Base-by-base conservation (phyloP, 306 rosid genomes). In the Crotalaria pallida region DNA sequence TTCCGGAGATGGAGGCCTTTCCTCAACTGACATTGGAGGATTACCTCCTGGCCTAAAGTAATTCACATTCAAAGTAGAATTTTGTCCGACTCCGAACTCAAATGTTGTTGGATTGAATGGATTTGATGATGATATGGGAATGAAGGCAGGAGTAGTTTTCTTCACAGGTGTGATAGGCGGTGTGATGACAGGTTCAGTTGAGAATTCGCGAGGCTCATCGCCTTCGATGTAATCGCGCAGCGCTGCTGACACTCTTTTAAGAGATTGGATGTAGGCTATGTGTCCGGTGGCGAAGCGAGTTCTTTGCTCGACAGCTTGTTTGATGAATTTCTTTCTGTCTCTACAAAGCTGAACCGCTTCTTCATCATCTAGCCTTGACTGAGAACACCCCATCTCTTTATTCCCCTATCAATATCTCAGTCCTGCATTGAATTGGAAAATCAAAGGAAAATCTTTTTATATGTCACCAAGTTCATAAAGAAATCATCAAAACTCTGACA, bases 321-420 rank as follows among this genome's bases (percentile, higher is more conserved):
- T 85, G 66, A 91, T 85, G 90, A 87, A 91, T 38, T 16, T 73
- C 82, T 82, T 91, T 53, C 97, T 69, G 44, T 91, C 93, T 80
- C 82, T 91, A 68, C 96, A 91, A 66, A 91, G 92, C 74, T 85
- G 85, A 76, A 91, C 88, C 15, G 87, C 86, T 77, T 88, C 97
- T 82, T 79, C 96, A 82, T 91, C 89, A 64, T 91, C 96, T 27
- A 85, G 80, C 84, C 81, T 88, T 64, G 97, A 88, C 57, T n/a
- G 84, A 55, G 93, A 87, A 77, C 97, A 91, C 85, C 97, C 97
- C 97, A 91, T 88, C 79, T 79, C 83, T 61, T 21, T 74, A 38
- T 23, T 16, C 56, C 64, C 55, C 79, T 81, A 81, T 23, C 84
- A 83, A 75, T 66, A 53, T 33, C 81, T 88, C 67, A 86, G 70